A percentile compares a stretch with the other conserved stretches of the same genome.
phyloP scores from a whole-genome alignment of 352 stramenopile genomes.

The Phytophthora litchii region DNA sequence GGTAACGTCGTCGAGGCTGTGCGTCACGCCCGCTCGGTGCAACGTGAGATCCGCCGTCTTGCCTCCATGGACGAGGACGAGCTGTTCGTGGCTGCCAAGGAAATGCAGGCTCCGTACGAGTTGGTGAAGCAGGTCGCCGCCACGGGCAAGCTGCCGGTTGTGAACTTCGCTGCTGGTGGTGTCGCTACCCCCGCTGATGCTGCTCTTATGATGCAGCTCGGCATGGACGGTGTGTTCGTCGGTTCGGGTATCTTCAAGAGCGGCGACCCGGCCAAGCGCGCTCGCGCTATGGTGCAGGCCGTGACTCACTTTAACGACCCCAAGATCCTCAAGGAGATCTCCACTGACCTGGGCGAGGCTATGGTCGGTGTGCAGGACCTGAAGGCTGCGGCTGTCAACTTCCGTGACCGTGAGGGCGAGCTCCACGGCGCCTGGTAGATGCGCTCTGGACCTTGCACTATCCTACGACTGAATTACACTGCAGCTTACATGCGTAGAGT shows the following conservation, averaged over 20 bases:
- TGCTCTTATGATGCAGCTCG: constrained; percentile 99
- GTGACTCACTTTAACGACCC: constrained; percentile 97
- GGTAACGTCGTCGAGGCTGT: constrained; percentile 99
- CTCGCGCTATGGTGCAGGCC: constrained; percentile 96
- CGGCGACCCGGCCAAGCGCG: constrained; percentile 93
- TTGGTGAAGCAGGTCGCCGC: constrained; percentile 93
- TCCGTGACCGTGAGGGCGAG: constrained; percentile 96
- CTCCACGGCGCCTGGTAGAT: constrained; percentile 73
- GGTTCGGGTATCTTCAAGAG: constrained; percentile 99
- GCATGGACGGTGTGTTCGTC: constrained; percentile 99
- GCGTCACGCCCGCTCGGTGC: constrained; percentile 93
- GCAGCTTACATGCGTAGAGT: constrained; percentile 5
- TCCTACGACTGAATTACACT: constrained; percentile 2
- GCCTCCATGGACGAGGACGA: constrained; percentile 96
- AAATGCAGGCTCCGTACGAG: constrained; percentile 95
- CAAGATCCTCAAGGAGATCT: constrained; percentile 97
- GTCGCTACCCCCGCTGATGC: constrained; percentile 98
- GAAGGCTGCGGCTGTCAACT: constrained; percentile 95
- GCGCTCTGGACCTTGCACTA: constrained; percentile 13
- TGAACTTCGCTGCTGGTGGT: constrained; percentile 98
- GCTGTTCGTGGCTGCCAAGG: constrained; percentile 97
- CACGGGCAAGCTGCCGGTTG: constrained; percentile 93
- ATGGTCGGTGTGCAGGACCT: constrained; percentile 99
- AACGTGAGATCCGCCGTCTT: constrained; percentile 93
- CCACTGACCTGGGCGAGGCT: constrained; percentile 94